Evolutionary conservation across 352 stramenopile genomes (phyloP), one percentile per base, ranked within the genome.

Genomic region (Thalassiosira sp.): DNA sequence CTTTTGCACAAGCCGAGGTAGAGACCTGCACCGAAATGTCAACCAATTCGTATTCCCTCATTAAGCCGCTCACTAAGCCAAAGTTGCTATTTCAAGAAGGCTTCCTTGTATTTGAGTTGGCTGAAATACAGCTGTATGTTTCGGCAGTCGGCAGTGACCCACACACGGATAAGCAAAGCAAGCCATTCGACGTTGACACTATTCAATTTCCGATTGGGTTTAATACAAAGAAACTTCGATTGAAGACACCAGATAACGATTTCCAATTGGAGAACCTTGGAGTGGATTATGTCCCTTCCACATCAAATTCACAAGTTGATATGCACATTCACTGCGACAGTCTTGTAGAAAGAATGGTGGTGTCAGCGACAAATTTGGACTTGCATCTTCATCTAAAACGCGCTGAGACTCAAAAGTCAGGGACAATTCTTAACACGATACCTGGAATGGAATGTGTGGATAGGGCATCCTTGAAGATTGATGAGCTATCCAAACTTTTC

Each of bases 381-480:
- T 51, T 51, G 42, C 42, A 51, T 51, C 3, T 51, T 16, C 3
- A 24, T 51, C 42, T 51, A 24, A 25, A 3, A 51, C 15, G 3
- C 25, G 42, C 8, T 24, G n/a, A 24, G 1, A 13, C 16, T 51
- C 42, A 51, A 51, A 51, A 51, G 42, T 25, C 7, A 25, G 42
- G 42, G 13, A 51, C 15, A 22, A 25, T 2, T 3, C 6, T 5
- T 51, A 51, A 25, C 10, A 8, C 25, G 42, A 25, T 51, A 2
- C 1, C 42, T 25, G 42, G 15, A 51, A 25, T 51, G 42, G 10
- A 51, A 25, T 51, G 42, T 51, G n/a, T 51, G 2, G 16, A 51
- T 5, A 51, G 10, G 42, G 42, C 42, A 51, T 51, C 42, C 3
- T 22, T 51, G 42, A 51, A 51, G n/a, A 51, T 51, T 51, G n/a